Percentiles rank a stretch among this genome's conserved stretches.
Conservation (phyloP, 495 filamentous ascomycete genomes). For the Neurospora tetrasperma region DNA sequence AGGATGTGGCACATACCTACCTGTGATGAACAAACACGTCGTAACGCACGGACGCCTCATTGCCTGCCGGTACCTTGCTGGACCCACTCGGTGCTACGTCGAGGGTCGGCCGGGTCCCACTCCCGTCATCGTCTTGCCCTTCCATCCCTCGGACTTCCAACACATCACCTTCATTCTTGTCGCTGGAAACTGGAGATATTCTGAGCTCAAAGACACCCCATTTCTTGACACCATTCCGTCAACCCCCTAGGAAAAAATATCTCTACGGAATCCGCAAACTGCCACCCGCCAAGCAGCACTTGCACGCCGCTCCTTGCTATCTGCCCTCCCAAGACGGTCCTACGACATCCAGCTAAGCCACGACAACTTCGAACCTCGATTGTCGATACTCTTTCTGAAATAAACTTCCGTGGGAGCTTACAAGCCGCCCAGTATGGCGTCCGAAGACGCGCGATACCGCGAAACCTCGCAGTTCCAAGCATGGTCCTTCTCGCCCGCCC, state of each 20-base stretch:
- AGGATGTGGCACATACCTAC: neutral
- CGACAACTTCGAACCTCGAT: neutral
- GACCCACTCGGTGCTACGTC: neutral
- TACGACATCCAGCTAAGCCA: neutral
- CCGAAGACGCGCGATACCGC: conserved; percentile 87
- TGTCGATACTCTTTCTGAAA: neutral
- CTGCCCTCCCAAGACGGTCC: neutral
- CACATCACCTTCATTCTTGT: neutral
- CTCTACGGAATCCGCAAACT: neutral
- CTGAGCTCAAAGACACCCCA: neutral
- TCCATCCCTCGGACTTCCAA: neutral
- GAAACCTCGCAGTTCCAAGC: conserved; percentile 78
- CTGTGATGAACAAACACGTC: neutral
- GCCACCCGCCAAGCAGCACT: neutral
- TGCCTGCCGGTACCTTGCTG: neutral
- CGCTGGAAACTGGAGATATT: neutral
- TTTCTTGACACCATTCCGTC: neutral
- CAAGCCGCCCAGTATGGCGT: conserved; percentile 27
- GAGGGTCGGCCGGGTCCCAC: neutral
- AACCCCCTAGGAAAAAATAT: neutral
- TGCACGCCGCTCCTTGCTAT: neutral
- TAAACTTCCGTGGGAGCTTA: neutral
- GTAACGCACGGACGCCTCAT: neutral
- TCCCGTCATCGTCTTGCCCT: neutral
- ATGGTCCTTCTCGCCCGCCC: conserved; percentile 82